phyloP scores from a whole-genome alignment of 2,329 filamentous ascomycete species.

The Trichoderma atrobrunneum region DNA sequence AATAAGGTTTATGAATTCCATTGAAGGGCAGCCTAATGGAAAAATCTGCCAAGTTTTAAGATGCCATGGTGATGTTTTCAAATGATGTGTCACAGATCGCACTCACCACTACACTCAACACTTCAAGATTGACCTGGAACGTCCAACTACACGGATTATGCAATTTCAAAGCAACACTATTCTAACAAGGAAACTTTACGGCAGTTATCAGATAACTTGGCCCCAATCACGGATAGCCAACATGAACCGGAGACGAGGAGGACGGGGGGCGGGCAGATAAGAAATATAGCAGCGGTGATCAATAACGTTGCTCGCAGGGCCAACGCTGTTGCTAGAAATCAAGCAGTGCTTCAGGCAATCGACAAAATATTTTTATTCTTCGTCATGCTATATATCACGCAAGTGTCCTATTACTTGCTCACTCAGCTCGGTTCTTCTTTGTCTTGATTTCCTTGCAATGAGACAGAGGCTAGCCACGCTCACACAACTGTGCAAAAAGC shows the following conservation, averaged over 20 bases:
- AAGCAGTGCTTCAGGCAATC: neutral
- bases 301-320: neutral
- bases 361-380: neutral
- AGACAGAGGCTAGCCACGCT: neutral
- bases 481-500: neutral
- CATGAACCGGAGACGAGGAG: neutral
- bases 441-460: neutral
- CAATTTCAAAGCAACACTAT: neutral
- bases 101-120: neutral
- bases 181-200: neutral
- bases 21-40: neutral
- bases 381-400: neutral
- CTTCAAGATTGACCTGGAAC: neutral
- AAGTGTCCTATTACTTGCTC: neutral
- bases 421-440: neutral
- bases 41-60: neutral
- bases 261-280: neutral
- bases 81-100: neutral
- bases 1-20: neutral
- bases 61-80: neutral
- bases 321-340: neutral
- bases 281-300: neutral
- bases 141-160: neutral
- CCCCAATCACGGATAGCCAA: neutral
- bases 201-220: neutral